Base-by-base conservation (phyloP, 1,284 basidiomycete species). In the Ceratorhiza oryzae-sativae region DNA sequence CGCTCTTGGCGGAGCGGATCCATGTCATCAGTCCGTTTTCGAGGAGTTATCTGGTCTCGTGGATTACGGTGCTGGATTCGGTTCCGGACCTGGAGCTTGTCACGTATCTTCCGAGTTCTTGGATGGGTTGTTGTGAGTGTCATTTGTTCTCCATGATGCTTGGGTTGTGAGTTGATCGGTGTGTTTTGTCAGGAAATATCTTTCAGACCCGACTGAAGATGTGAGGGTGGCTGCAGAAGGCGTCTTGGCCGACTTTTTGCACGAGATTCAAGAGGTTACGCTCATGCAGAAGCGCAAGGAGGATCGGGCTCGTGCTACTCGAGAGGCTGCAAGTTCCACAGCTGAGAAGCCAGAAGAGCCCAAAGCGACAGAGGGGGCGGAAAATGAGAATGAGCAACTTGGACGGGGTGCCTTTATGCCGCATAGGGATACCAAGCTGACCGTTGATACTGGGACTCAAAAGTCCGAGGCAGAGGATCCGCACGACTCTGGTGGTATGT, bases 61-160 rank as follows among this genome's bases (percentile, higher is more conserved):
- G 97, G 97, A 93, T 99, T 74, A 94, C 89, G 58, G 93, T 98
- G 1, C 86, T 99, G 46, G 95, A 98, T 79, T 97, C 95, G 4
- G 94, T 99, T 0, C 97, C 97, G 0, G 96, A 99, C 79, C 84
- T 99, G 62, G 96, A 99, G 79, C 86, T 99, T 25, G 92, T 99
- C 61, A 90, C 92, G 34, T 97, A 94, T 81, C 87, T 99, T 18
- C 97, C 97, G 90, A 97, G 77, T 97, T 99, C 79, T 82, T 99
- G 48, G 95, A 98, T 76, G 96, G 95, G 2, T 85, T 99, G 51
- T 79, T 98, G 94, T 95, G 75, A 83, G 92, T 86, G n/a, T 27
- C 71, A 15, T 5, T 72, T 70, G 39, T 27, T 36, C 61, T 51
- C 32, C 32, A 55, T 34, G 36, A 13, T n/a, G 9, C 23, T 18